Percentiles rank a stretch among this genome's conserved stretches.
These are phyloP conservation scores for Iberis amara DNA, from an alignment of 441 rosid genomes.

Conservation along the genomic window DNA sequence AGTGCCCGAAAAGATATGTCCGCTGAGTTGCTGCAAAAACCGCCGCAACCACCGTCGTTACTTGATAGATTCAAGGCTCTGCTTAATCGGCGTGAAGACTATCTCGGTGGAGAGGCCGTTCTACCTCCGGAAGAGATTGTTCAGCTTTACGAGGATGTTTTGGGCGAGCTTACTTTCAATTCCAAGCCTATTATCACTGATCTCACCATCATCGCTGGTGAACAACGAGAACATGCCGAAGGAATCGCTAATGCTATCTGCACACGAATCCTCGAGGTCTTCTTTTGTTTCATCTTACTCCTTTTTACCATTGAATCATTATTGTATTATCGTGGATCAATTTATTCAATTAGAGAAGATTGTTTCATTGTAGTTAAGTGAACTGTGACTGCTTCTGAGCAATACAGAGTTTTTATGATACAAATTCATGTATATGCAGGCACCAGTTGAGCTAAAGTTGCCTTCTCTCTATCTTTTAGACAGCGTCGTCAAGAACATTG, in stretches of 20 bases:
- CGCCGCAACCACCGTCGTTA: constrained; percentile 30
- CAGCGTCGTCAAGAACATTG: constrained; percentile 90
- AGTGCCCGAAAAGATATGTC: constrained; percentile 26
- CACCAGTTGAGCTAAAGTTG: constrained; percentile 75
- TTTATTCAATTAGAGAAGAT: not conserved
- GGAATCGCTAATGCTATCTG: constrained; percentile 92
- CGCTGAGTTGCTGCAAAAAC: constrained; percentile 33
- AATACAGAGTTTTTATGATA: not conserved
- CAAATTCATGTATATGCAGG: constrained; percentile 41
- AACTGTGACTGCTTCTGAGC: not conserved
- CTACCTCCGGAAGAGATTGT: constrained; percentile 56
- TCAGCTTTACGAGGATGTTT: constrained; percentile 55
- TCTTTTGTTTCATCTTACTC: not conserved
- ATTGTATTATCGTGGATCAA: not conserved
- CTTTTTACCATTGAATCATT: constrained; percentile 10
- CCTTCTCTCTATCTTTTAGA: constrained; percentile 93
- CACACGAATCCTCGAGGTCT: constrained; percentile 81
- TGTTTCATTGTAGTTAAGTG: constrained; percentile 11
- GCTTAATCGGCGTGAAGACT: constrained; percentile 29
- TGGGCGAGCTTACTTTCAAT: constrained; percentile 73
- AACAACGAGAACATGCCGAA: constrained; percentile 64
- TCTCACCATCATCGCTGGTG: constrained; percentile 94
- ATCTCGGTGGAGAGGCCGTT: constrained; percentile 35
- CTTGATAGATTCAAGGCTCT: constrained; percentile 31
- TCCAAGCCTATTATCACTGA: constrained; percentile 96